Evolutionary conservation across 768 basidiomycete species (phyloP), one percentile per base, ranked within the genome.

Genomic region (Russula earlei): DNA sequence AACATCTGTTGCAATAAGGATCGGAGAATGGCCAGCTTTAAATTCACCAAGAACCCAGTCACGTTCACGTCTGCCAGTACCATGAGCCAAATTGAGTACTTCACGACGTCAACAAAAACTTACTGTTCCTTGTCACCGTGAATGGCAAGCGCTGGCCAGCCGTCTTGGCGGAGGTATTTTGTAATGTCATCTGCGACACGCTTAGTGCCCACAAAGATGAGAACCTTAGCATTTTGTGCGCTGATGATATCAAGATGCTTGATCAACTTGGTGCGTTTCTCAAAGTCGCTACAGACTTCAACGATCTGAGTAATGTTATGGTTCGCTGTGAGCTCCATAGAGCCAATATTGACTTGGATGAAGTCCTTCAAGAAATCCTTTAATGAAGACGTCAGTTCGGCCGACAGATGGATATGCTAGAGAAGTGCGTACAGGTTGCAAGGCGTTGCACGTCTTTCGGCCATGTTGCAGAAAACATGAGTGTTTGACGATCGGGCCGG

Each of bases 401-500:
- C 43, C 3, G 33, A 12, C 41, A 49, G 43, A 17, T 2, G 31
- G 49, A 22, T 19, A 12, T 57, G 12, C 20, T 19, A 11, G n/a
- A 20, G 15, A 11, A 67, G 14, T 17, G 10, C 72, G 49, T 64
- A 91, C 89, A 68, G n/a, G 84, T 88, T 17, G 96, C 96, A 60
- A 99, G 81, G 66, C 93, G 91, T 73, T 99, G 96, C 4, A 99
- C 96, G 66, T 99, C 96, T 72, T 97, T 98, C 14, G 96, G 96
- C 96, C 96, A 99, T 7, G 96, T 99, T 12, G 96, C 96, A 52
- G 92, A 96, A 78, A 99, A 99, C 85, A 99, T 96, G 63, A 98
- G 79, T 1, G 96, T 99, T 68, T 99, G 96, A 66, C 96, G 83
- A 75, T 99, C 96, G 41, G 96, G 96, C 38, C 96, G 84, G 67